Evolutionary conservation across 2,329 filamentous ascomycete genomes (phyloP), one percentile per base, ranked within the genome.

Genomic region (Aspergillus pseudotamarii): DNA sequence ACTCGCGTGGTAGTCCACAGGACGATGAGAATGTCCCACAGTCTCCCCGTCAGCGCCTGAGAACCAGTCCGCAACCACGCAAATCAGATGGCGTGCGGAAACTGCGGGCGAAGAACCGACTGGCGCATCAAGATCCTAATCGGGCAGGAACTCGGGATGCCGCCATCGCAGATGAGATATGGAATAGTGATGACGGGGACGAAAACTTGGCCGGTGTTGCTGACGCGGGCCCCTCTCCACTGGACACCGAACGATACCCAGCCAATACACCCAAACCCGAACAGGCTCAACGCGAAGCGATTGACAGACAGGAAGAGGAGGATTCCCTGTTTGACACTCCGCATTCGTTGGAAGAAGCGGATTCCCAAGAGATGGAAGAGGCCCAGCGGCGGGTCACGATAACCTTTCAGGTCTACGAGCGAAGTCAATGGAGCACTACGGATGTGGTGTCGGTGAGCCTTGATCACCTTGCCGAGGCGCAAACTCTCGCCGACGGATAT

Each of bases 91-190:
- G 57, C 50, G 57, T 36, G 46, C 48, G 58, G 26, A 59, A 54
- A 48, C 48, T 21, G 58, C 21, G 46, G 58, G 38, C 38, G 16
- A 59, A 59, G 58, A 26, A 53, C 30, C 46, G 28, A 36, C 16
- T 23, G 21, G 54, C 58, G 38, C 58, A 21, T 54, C 58, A 36
- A 59, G 58, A 59, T 32, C 23, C 45, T 16, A 59, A 54, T 36
- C 26, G 58, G 58, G 58, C 58, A 53, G 58, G 58, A 38, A 41
- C 58, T 59, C 58, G 58, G 38, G 58, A 59, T 59, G 58, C 58
- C 16, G 58, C 58, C 32, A 59, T 59, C 48, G 58, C 58, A 19
- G 58, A 59, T 59, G 46, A 59, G 11, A 32, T 59, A 34, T 59
- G 58, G 58, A 48, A 36, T 59, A 53, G 58, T 34, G 48, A 53